Evolutionary conservation across 768 basidiomycete species (phyloP).

Genomic region (Termitomyces sp.): DNA sequence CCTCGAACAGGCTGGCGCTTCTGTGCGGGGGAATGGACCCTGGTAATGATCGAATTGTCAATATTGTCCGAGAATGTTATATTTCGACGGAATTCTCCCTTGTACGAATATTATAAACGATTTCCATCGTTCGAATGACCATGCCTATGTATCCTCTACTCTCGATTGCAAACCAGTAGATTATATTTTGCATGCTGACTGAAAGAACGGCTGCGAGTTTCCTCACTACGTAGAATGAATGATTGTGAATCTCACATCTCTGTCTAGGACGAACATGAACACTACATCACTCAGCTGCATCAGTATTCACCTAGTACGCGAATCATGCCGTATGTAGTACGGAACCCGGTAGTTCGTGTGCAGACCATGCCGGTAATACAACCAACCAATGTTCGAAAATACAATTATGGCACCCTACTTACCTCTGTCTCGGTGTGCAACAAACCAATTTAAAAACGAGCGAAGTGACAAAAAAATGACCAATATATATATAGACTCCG

Average conservation of each 20-base stretch:
- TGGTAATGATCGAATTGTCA: conserved; percentile 11
- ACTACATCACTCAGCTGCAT: background rate
- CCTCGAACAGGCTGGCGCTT: conserved; percentile 44
- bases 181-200: no score
- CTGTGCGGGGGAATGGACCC: conserved; percentile 19
- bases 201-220: no score
- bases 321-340: no score
- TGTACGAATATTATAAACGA: background rate
- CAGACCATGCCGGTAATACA: no score
- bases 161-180: no score
- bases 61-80: background rate
- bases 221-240: no score
- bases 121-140: background rate
- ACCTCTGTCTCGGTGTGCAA: background rate
- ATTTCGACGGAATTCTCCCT: background rate
- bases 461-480: background rate
- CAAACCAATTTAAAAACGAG: background rate
- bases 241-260: background rate
- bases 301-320: no score
- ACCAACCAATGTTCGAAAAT: no score
- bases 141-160: background rate
- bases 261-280: background rate
- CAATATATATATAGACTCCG: background rate
- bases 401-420: background rate
- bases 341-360: no score